Evolutionary conservation across 2,329 filamentous ascomycete species (phyloP).

Genomic region (Penicillium occitanis): DNA sequence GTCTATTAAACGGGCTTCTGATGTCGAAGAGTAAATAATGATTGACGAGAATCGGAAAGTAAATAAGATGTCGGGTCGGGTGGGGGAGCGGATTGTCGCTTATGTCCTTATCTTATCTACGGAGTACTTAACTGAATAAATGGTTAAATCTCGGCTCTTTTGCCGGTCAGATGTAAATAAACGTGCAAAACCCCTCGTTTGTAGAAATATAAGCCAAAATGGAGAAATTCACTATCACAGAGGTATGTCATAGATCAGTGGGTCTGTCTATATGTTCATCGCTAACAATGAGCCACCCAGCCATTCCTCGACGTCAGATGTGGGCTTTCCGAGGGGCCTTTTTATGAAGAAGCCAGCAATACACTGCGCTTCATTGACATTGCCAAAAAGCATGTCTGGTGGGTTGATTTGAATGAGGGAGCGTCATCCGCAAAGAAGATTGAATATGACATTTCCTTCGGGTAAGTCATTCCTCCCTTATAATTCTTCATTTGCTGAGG

Average conservation of each 20-base stretch:
- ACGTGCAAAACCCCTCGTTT: neutral
- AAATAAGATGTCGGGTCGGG: neutral
- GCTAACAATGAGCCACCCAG: constrained; percentile 19
- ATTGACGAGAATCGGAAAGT: neutral
- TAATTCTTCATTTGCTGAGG: neutral
- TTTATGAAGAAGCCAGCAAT: constrained; percentile 28
- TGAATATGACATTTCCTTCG: constrained; percentile 56
- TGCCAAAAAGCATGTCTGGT: constrained; percentile 50
- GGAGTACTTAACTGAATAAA: neutral
- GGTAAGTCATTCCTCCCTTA: constrained; percentile 4
- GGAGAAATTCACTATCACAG: constrained; percentile 19
- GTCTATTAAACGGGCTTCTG: neutral
- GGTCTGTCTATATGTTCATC: neutral
- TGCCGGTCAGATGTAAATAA: neutral
- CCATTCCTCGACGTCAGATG: constrained; percentile 27
- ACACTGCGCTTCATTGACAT: constrained; percentile 55
- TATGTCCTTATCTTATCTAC: neutral
- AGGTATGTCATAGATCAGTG: neutral
- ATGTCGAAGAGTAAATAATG: neutral
- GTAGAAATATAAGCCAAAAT: neutral
- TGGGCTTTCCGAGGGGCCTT: constrained; percentile 31
- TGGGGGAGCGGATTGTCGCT: neutral
- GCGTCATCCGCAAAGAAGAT: constrained; percentile 52
- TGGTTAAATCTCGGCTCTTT: neutral
- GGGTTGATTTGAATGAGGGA: constrained; percentile 13